phyloP scores from a whole-genome alignment of 2,329 filamentous ascomycete species.

The Alternaria atra region DNA sequence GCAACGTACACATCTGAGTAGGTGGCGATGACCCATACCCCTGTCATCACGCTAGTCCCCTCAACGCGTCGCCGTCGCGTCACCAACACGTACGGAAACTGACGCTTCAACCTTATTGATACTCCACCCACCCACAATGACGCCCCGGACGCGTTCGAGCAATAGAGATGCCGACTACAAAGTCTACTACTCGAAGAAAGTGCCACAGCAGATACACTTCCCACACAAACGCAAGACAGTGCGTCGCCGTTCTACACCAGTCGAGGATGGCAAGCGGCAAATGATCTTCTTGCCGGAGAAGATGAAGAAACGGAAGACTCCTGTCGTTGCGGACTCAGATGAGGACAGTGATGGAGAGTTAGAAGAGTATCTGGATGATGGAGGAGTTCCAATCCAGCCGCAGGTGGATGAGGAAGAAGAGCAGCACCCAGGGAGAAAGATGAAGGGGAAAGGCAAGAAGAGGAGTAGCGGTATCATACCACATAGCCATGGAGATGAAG shows the following conservation, averaged over 20 bases:
- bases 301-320: slow-evolving; percentile 26
- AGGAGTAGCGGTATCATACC: slow-evolving; percentile 20
- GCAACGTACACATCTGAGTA: background rate
- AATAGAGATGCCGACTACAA: slow-evolving; percentile 38
- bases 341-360: slow-evolving; percentile 18
- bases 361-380: slow-evolving; percentile 14
- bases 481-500: slow-evolving; percentile 14
- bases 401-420: slow-evolving; percentile 1
- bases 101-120: slow-evolving; percentile 1
- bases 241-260: slow-evolving; percentile 24
- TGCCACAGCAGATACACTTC: slow-evolving; percentile 41
- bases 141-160: slow-evolving; percentile 36
- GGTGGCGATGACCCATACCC: slow-evolving; percentile 16
- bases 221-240: slow-evolving; percentile 41
- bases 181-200: slow-evolving; percentile 45
- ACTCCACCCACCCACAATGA: slow-evolving; percentile 32
- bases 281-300: slow-evolving; percentile 42
- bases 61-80: slow-evolving; percentile 36
- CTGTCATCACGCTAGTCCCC: slow-evolving; percentile 25
- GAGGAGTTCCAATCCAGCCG: background rate
- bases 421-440: background rate
- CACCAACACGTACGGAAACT: slow-evolving; percentile 1
- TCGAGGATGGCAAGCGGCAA: slow-evolving; percentile 33
- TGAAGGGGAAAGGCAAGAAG: slow-evolving; percentile 26
- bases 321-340: slow-evolving; percentile 24